Percentiles rank a stretch among this genome's conserved stretches.
Evolutionary conservation across 306 rosid genomes (phyloP).

Genomic region (Castanea mollissima): DNA sequence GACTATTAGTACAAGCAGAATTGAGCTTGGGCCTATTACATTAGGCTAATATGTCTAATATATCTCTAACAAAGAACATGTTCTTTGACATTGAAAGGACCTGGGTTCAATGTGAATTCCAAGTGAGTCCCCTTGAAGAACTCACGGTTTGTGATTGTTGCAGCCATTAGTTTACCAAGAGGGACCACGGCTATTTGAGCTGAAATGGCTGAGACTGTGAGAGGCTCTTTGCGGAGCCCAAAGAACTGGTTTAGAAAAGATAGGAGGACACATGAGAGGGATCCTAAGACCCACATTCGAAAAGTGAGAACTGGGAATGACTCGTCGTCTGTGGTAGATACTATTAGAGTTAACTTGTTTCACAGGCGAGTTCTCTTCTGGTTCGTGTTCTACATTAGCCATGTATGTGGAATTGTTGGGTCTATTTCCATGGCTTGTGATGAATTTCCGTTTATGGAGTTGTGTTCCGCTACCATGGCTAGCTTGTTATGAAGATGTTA

Average conservation of each 20-base stretch:
- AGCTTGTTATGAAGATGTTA: no score
- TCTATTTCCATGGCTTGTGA: background rate
- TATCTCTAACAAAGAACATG: slow-evolving; percentile 33
- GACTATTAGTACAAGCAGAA: no score
- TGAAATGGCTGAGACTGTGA: slow-evolving; percentile 72
- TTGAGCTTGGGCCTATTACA: no score
- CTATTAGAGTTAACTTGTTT: slow-evolving; percentile 87
- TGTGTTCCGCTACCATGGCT: no score
- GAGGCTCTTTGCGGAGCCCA: slow-evolving; percentile 83
- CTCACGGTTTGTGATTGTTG: slow-evolving; percentile 44
- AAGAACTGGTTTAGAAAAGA: slow-evolving; percentile 91
- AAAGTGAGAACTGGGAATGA: slow-evolving; percentile 69
- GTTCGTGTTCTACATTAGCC: slow-evolving; percentile 1
- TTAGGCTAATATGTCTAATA: no score
- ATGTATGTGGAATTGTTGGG: background rate
- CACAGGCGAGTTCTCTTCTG: slow-evolving; percentile 62
- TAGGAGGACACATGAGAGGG: slow-evolving; percentile 55
- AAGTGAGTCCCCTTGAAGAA: slow-evolving; percentile 52
- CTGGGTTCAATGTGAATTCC: slow-evolving; percentile 76
- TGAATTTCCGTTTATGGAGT: background rate
- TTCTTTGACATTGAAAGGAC: slow-evolving; percentile 90
- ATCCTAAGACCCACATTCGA: slow-evolving; percentile 85
- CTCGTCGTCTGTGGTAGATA: slow-evolving; percentile 59
- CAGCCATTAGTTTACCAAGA: slow-evolving; percentile 78
- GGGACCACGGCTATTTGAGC: slow-evolving; percentile 94